Evolutionary conservation across 768 basidiomycete genomes (phyloP), one percentile per base, ranked within the genome.

Genomic region (Porpolomopsis calyptriformis): DNA sequence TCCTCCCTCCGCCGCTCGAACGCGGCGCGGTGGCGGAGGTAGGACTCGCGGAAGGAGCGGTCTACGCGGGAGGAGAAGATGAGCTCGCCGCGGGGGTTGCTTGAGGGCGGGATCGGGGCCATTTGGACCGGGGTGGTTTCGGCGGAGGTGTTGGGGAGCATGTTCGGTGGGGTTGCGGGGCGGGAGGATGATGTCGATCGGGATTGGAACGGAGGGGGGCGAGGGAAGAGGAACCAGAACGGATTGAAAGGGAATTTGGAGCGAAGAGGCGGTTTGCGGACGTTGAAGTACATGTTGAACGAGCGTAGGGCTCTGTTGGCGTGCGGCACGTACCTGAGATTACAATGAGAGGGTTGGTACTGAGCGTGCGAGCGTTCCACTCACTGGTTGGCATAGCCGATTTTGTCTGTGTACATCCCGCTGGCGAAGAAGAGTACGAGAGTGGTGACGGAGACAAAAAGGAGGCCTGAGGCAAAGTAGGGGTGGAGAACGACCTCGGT

Each of bases 261-360:
- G 25, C 76, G 72, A 12, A 86, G 65, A 0, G 89, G 78, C 1
- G 81, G 82, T 53, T 80, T 78, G 34, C 92, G 84, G 56, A 94
- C 86, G 66, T 99, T 99, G 54, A 99, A 74, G 57, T 89, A 88
- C 82, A 99, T 93, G 63, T 99, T 99, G 62, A 97, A 84, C 16
- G 83, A 85, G 14, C 94, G 79, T 11, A 99, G 71, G 0, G 92
- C 81, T 38, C 82, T 78, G 63, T 98, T 99, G 6, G 93, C 90
- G 54, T 97, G 93, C 1, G 91, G 91, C 22, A 98, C 88, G 58
- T 97, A 99, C 67, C 94, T 97, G 60, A 48, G 18, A n/a, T 18
- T 11, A 25, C 9, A 37, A 14, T 31, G 12, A 39, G 20, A 18
- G 51, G 20, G 12, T 20, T 36, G 12, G 20, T n/a, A n/a, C 19